Percentiles rank a stretch among this genome's conserved stretches.
Evolutionary conservation across 2,329 filamentous ascomycete genomes (phyloP).

Genomic region (Hypoxylon sp.): DNA sequence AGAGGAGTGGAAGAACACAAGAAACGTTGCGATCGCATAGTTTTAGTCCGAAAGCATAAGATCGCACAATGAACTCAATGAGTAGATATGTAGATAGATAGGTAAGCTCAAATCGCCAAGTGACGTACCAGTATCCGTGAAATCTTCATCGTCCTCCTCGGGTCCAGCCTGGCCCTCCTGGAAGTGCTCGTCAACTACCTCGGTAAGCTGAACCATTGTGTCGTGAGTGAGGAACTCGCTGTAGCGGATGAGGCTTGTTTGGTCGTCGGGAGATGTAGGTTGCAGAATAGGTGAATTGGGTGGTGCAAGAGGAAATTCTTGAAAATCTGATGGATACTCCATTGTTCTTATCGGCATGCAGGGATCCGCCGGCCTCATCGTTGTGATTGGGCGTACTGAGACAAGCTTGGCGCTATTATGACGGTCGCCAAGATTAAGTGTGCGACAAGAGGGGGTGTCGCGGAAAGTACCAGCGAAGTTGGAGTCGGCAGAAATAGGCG

Average conservation of each 20-base stretch:
- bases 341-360: background rate
- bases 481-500: too few species aligned
- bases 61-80: too few species aligned
- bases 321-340: slow-evolving; percentile 8
- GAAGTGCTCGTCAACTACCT: slow-evolving; percentile 97
- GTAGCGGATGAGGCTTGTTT: background rate
- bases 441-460: too few species aligned
- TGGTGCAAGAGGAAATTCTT: slow-evolving; percentile 5
- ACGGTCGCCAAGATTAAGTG: background rate
- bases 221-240: background rate
- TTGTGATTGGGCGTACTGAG: too few species aligned
- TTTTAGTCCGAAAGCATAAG: background rate
- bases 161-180: slow-evolving; percentile 72
- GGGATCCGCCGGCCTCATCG: too few species aligned
- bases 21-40: background rate
- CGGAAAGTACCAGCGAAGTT: background rate
- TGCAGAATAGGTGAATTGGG: slow-evolving; percentile 11
- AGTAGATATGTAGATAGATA: too few species aligned
- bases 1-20: too few species aligned
- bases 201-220: slow-evolving; percentile 91
- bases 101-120: too few species aligned
- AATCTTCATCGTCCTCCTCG: slow-evolving; percentile 89
- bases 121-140: slow-evolving; percentile 85
- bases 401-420: background rate
- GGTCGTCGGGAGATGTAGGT: background rate